Base-by-base conservation (phyloP, 208 protist species). In the Phytomonas sp. region DNA sequence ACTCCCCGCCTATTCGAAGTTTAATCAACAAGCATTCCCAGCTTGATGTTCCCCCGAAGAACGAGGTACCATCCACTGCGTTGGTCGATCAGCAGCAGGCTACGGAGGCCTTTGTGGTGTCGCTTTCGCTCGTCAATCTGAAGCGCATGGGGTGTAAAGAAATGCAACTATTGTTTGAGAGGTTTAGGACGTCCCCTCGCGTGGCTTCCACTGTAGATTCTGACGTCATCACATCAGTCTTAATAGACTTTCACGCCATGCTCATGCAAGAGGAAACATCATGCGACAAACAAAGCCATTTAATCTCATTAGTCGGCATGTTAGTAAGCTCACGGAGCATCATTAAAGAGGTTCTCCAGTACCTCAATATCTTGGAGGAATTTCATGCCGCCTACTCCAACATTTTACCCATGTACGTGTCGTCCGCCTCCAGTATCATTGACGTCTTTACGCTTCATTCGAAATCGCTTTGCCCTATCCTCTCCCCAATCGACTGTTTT, bases 401-500 rank as follows among this genome's bases (percentile, higher is more conserved):
- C 52, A 83, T 83, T 40, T 42, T 78, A 0, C 75, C 83, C 6
- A 72, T 67, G 29, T 64, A 66, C 49, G 64, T 92, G 8, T 84
- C 86, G 10, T 73, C 79, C 40, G 80, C 77, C 16, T 64, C 74
- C 61, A 78, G 82, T 30, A 76, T 95, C 26, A 60, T 86, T 29
- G 62, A 70, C n/a, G 68, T 60, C 49, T 89, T 93, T 67, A 75
- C 69, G 14, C 71, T 91, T 37, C 66, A 70, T 49, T 67, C 81
- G 3, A 45, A 69, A 3, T 65, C 60, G 45, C 74, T 81, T 59
- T 80, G 70, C 42, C 68, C 74, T 19, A 81, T 88, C 66, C 62
- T 68, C 4, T 92, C 84, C 45, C 90, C 87, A 16, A 77, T 95
- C 29, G 81, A 92, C 77, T 87, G 80, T 60, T 78, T 81, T 65